Conservation (phyloP, 495 filamentous ascomycete genomes). For the Penicillium samsonianum region DNA sequence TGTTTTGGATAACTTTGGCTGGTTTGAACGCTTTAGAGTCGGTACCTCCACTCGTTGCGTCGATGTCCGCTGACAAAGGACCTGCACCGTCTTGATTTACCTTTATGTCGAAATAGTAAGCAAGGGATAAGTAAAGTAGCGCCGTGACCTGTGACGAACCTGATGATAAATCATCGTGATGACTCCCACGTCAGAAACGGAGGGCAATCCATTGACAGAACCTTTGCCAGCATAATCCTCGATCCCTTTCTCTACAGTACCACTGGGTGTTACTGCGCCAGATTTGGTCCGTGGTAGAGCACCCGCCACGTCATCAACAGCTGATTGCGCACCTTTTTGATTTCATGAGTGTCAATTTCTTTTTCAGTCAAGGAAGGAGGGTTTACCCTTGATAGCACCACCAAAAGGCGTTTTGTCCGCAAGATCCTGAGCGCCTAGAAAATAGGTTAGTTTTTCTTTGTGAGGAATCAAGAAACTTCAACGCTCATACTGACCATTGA, state of each 20-base stretch:
- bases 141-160: conserved; percentile 8
- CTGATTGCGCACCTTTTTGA: conserved; percentile 8
- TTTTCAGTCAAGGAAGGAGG: background rate
- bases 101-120: conserved; percentile 14
- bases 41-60: conserved; percentile 56
- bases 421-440: conserved; percentile 10
- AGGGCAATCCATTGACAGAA: conserved; percentile 48
- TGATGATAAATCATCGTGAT: conserved; percentile 42
- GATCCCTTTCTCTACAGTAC: conserved; percentile 44
- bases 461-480: background rate
- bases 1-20: conserved; percentile 57
- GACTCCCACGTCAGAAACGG: conserved; percentile 54
- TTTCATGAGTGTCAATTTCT: background rate
- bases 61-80: conserved; percentile 35
- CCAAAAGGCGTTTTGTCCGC: conserved; percentile 14
- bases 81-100: conserved; percentile 46
- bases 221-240: conserved; percentile 44
- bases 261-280: conserved; percentile 27
- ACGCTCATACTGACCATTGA: conserved; percentile 9
- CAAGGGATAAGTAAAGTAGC: background rate
- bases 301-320: conserved; percentile 17
- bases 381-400: conserved; percentile 13
- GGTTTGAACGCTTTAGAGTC: conserved; percentile 53
- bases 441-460: background rate
- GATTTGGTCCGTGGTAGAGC: conserved; percentile 9